Evolutionary conservation across 2,329 filamentous ascomycete genomes (phyloP), one percentile per base, ranked within the genome.

Genomic region (Alternaria sp.): DNA sequence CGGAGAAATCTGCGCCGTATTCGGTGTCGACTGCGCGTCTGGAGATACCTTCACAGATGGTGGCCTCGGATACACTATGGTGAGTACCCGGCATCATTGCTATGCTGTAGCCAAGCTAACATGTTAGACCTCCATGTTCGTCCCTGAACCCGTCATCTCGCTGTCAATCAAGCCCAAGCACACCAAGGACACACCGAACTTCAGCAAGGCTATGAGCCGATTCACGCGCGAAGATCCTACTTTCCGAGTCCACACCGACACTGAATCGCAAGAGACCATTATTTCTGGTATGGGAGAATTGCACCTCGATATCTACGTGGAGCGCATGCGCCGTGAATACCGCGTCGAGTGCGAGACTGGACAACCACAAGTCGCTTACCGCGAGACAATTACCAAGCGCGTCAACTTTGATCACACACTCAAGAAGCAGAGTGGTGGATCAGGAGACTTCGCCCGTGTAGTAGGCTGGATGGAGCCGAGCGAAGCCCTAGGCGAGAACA

Each of bases 151-250:
- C 30, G 95, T 99, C 83, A 97, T 99, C 81, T 98, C 94, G 18
- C 88, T 99, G 42, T 97, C 94, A 22, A 98, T 99, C 84, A 93
- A 92, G 81, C 95, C 95, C 48, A 98, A 98, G 85, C 89, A 92
- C 78, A 93, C 87, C 77, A 95, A 92, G 78, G 94, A 99, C 74
- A 89, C 91, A 59, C 89, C 92, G 77, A 95, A 96, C 83, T 99
- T 99, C 86, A 94, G 90, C 76, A 99, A 99, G 83, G 95, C 95
- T 69, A 98, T 99, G 89, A 95, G 94, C 79, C 92, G 95, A 70
- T 99, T 99, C 87, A 94, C 97, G 81, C 91, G 95, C 65, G 95
- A 99, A 81, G 95, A 99, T 74, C 95, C 95, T 4, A 99, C 95
- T 12, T 99, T 99, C 88, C 89, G 95, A 54, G 92, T 99, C 38